Base-by-base conservation (phyloP, 129 eudicot genomes). In the Calendula officinalis region DNA sequence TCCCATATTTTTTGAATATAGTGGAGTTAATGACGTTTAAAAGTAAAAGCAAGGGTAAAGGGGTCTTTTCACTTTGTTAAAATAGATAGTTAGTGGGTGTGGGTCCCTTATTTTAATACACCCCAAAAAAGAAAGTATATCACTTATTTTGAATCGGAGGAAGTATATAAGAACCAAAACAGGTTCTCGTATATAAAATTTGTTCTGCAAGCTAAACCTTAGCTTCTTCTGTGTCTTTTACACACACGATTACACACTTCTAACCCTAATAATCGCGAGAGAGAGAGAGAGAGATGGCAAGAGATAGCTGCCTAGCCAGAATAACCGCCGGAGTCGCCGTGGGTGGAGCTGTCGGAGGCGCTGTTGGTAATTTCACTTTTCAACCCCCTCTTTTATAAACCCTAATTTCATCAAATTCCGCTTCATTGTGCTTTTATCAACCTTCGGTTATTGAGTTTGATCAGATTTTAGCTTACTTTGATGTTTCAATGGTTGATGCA, bases 271-370 rank as follows among this genome's bases (percentile, higher is more conserved):
- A n/a, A n/a, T n/a, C 51, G 12, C 51, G 51, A 50, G 60, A 37
- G 40, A 41, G 39, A n/a, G 51, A 37, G 35, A 39, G 63, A 36
- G 66, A 54, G 38, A 75, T 80, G 84, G 84, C 75, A 70, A 81
- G 67, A 64, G 82, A 81, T 63, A 68, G 82, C 67, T 81, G 86
- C 68, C 50, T 81, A 48, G 76, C 80, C 12, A 64, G 82, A 73
- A 38, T 81, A 15, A 74, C 79, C 67, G 86, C 86, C 59, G 86
- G 86, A 68, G 86, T 77, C 35, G 82, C 82, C 60, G 71, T 81
- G 15, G 86, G 86, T 43, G 86, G 86, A 39, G 86, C 82, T 13
- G 72, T 81, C 17, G 86, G 86, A 5, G 86, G 86, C n/a, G 86
- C 86, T 55, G 82, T 77, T 38, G 86, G 86, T 81, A 72, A 36